Conservation (phyloP, 2,329 filamentous ascomycete genomes). For the Botrytis galanthina region DNA sequence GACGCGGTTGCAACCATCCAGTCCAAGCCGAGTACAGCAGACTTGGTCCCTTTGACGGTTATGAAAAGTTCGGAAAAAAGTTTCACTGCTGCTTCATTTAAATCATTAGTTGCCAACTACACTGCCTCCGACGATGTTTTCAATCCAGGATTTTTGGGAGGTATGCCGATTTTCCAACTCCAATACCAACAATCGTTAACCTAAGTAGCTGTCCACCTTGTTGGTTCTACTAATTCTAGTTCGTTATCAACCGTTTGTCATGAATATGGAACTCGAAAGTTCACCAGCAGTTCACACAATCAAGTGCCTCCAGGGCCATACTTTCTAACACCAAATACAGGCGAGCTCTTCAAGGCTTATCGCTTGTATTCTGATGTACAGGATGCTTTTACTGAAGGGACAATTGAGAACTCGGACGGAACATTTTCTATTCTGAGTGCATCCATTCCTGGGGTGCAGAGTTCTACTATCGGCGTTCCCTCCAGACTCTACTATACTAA, state of each 20-base stretch:
- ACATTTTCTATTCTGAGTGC: constrained; percentile 46
- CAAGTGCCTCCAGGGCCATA: constrained; percentile 48
- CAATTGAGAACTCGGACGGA: constrained; percentile 40
- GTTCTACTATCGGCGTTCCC: constrained; percentile 52
- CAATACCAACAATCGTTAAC: not conserved
- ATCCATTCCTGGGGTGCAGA: constrained; percentile 42
- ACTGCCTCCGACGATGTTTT: constrained; percentile 34
- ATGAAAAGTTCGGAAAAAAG: constrained; percentile 24
- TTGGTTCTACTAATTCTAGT: constrained; percentile 12
- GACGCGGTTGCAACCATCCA: constrained; percentile 29
- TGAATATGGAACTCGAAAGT: constrained; percentile 29
- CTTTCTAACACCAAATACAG: constrained; percentile 45
- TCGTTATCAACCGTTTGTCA: constrained; percentile 24
- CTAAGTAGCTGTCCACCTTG: constrained; percentile 16
- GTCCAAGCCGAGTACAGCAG: constrained; percentile 25
- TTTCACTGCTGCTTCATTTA: constrained; percentile 29
- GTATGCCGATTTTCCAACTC: constrained; percentile 15
- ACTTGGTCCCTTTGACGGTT: constrained; percentile 34
- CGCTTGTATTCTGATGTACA: constrained; percentile 49
- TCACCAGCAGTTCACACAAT: constrained; percentile 24
- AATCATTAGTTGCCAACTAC: constrained; percentile 29
- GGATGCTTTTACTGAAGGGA: constrained; percentile 49
- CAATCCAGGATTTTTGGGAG: constrained; percentile 33
- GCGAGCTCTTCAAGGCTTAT: constrained; percentile 49
- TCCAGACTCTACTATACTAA: constrained; percentile 58